Evolutionary conservation across 768 basidiomycete species (phyloP), one percentile per base, ranked within the genome.

Genomic region (Leucocoprinus sp.): DNA sequence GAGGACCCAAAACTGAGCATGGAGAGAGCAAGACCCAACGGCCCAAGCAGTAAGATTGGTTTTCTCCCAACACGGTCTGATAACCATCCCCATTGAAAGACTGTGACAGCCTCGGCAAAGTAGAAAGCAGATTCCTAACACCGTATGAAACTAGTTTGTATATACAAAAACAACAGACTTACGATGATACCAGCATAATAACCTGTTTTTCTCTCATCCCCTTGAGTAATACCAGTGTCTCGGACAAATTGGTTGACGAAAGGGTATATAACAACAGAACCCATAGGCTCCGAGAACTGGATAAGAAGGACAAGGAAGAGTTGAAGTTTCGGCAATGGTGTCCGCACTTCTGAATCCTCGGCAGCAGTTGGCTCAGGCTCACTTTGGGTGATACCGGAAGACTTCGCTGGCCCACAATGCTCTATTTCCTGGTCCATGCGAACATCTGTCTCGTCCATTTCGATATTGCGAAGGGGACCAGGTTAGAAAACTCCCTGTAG

Each of bases 121-220:
- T 69, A 73, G 55, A 71, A 72, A 1, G 59, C 55, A 8, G 71
- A 72, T 58, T 70, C 67, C 70, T 72, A 39, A 27, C n/a, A n/a
- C n/a, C 15, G 22, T 2, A 1, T 15, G 3, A 15, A 14, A 41
- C 2, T 15, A 2, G n/a, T 26, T 2, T 1, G 8, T n/a, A 26
- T 31, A 27, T 27, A 11, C 31, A 12, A 4, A n/a, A 8, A 4
- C n/a, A 5, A 5, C 2, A 11, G 0, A 55, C 64, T 50, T 42
- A 72, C 73, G 22, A 75, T 67, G 27, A 74, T 41, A 6, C 72
- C 72, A 39, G 70, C 72, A 57, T 70, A 75, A 54, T 74, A 74
- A 0, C 72, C 71, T 3, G 64, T 70, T 43, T 62, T 68, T 2
- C 54, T 59, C 46, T 72, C 72, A 45, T 73, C 68, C 7, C 71